These are phyloP conservation scores for Diophrys appendiculata DNA, from an alignment of 73 alveolate species.

Conservation along the genomic window DNA sequence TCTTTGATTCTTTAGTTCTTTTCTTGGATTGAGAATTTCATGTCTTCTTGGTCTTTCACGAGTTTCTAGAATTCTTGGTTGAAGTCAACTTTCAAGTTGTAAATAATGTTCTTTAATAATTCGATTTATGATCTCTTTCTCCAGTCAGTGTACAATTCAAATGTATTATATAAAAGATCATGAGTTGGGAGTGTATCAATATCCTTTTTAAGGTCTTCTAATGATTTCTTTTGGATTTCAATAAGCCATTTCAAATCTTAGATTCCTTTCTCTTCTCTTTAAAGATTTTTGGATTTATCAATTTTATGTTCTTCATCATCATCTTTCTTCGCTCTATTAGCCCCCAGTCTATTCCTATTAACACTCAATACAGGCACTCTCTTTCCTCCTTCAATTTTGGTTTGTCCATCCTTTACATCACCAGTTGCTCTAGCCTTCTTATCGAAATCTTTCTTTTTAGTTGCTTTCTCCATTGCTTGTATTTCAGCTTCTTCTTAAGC, in stretches of 20 bases:
- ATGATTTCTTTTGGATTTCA: background rate
- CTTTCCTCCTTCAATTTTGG: constrained; percentile 31
- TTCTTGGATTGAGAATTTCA: constrained; percentile 80
- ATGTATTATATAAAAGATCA: constrained; percentile 84
- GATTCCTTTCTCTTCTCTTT: constrained; percentile 55
- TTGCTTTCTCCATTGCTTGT: constrained; percentile 51
- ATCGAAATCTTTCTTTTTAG: constrained; percentile 37
- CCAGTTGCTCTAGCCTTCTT: constrained; percentile 21
- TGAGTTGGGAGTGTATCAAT: constrained; percentile 67
- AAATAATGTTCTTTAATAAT: constrained; percentile 78
- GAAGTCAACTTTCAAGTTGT: constrained; percentile 79
- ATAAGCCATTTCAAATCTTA: constrained; percentile 53
- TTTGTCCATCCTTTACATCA: constrained; percentile 12
- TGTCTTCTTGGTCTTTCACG: constrained; percentile 80
- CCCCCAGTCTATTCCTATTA: constrained; percentile 55
- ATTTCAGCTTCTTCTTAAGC: constrained; percentile 23
- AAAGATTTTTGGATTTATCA: constrained; percentile 23
- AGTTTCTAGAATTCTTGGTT: constrained; percentile 84
- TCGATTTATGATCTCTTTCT: constrained; percentile 92
- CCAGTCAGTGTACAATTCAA: constrained; percentile 88
- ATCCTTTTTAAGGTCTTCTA: constrained; percentile 60
- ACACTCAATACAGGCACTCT: constrained; percentile 45
- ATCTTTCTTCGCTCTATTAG: constrained; percentile 46
- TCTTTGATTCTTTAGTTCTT: constrained; percentile 91
- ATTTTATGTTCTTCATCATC: constrained; percentile 45